Evolutionary conservation across 2,329 filamentous ascomycete species (phyloP).

Genomic region (Penicillium sp.): DNA sequence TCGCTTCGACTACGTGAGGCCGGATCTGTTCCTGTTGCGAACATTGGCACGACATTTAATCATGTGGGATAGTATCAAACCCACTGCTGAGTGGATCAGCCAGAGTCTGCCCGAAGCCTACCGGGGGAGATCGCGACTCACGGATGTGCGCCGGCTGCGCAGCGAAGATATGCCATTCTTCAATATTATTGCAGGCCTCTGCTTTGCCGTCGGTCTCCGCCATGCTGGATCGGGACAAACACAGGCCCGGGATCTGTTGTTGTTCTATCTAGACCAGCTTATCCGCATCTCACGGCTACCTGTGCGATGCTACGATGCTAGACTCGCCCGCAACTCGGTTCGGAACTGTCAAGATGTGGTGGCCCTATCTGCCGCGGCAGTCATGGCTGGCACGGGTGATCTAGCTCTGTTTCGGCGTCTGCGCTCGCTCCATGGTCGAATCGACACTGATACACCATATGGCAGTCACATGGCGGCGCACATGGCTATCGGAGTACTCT

Average conservation of each 20-base stretch:
- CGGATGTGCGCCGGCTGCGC: slow-evolving; percentile 53
- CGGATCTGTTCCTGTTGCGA: slow-evolving; percentile 81
- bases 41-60: slow-evolving; percentile 86
- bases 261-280: slow-evolving; percentile 78
- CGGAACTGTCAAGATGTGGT: slow-evolving; percentile 86
- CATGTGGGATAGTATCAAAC: slow-evolving; percentile 76
- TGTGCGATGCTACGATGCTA: slow-evolving; percentile 65
- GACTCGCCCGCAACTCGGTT: slow-evolving; percentile 70
- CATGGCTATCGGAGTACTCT: slow-evolving; percentile 80
- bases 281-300: slow-evolving; percentile 64
- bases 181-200: slow-evolving; percentile 81
- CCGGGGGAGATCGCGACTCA: slow-evolving; percentile 53
- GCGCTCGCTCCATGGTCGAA: slow-evolving; percentile 75
- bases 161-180: slow-evolving; percentile 85
- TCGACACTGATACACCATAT: slow-evolving; percentile 75
- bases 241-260: slow-evolving; percentile 67
- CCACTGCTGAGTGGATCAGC: slow-evolving; percentile 65
- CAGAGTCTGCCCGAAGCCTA: slow-evolving; percentile 64
- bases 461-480: slow-evolving; percentile 90
- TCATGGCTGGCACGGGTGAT: slow-evolving; percentile 95
- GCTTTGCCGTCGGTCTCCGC: slow-evolving; percentile 65
- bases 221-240: slow-evolving; percentile 64
- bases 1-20: slow-evolving; percentile 91
- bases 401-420: slow-evolving; percentile 74
- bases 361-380: slow-evolving; percentile 69